Evolutionary conservation across 805 yeast species (phyloP).

Genomic region (Sugiyamaella mastotermitis): DNA sequence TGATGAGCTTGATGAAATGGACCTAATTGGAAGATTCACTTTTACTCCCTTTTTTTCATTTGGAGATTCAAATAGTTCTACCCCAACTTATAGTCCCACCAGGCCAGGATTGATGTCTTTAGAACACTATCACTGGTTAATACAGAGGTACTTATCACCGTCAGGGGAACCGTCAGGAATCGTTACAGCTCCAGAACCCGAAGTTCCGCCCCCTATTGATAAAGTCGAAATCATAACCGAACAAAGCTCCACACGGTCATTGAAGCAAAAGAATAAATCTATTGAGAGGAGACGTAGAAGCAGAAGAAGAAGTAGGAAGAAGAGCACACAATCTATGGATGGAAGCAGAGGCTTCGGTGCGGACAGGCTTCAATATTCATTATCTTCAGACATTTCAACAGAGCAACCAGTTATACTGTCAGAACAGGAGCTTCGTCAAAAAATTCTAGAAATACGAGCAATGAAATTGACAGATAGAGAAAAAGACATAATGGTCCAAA

Average conservation of each 20-base stretch:
- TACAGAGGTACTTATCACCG: slow-evolving; percentile 21
- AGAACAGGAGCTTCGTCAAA: slow-evolving; percentile 22
- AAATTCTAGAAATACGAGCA: slow-evolving; percentile 27
- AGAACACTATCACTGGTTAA: slow-evolving; percentile 21
- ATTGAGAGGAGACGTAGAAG: slow-evolving; percentile 5
- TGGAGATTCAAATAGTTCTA: not conserved
- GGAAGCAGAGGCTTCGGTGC: too few species aligned
- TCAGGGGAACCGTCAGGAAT: slow-evolving; percentile 53
- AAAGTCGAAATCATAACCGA: slow-evolving; percentile 38
- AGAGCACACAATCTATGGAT: slow-evolving; percentile 1
- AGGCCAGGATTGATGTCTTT: slow-evolving; percentile 15
- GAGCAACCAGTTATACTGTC: too few species aligned
- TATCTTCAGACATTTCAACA: slow-evolving; percentile 1
- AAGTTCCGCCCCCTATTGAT: slow-evolving; percentile 43
- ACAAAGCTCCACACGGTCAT: not conserved
- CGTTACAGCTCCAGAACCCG: slow-evolving; percentile 41
- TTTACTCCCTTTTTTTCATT: slow-evolving; percentile 11
- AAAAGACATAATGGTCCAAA: slow-evolving; percentile 30
- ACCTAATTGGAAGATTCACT: slow-evolving; percentile 19
- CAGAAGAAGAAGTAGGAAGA: not conserved
- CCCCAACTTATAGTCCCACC: not conserved
- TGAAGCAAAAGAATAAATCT: not conserved
- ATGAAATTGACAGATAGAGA: slow-evolving; percentile 29
- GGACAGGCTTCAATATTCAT: not conserved
- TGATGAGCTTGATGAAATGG: slow-evolving; percentile 16